Evolutionary conservation across 2,329 filamentous ascomycete genomes (phyloP), one percentile per base, ranked within the genome.

Genomic region (Fusarium coffeatum): DNA sequence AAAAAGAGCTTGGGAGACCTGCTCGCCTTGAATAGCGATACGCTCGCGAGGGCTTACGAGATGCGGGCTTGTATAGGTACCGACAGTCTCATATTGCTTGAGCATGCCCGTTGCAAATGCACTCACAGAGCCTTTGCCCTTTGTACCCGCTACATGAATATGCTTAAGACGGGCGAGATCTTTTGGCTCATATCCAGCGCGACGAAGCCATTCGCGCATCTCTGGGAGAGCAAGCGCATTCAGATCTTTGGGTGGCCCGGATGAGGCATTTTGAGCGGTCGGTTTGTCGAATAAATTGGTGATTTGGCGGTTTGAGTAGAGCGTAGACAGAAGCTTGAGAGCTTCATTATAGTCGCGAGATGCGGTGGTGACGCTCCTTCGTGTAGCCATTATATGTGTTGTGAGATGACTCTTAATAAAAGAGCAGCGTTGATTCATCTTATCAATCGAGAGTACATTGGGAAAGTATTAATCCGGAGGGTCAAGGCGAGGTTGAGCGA

Each of bases 111-210:
- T 93, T 22, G 93, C 87, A 78, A 94, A 95, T 12, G 94, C 92
- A 70, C 92, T 93, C 1, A 93, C 94, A 4, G 93, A 96, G 42
- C 94, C 94, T 79, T 98, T 98, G 64, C 95, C 95, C 79, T 98
- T 98, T 7, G 94, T 98, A 15, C 95, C 95, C 2, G 95, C 93
- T 47, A 98, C 89, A 78, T 98, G 95, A 65, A 98, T 89, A 71
- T 85, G 86, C 18, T 80, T 80, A 54, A 87, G 79, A 6, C 75
- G 70, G 15, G 79, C 73, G 27, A 88, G 81, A 69, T 84, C 82
- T 1, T 73, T 56, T 3, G 79, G 78, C 80, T 90, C 82, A 80
- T 97, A 93, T 50, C 93, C 93, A 57, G 93, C 89, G 66, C 91
- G 91, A 47, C 81, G 83, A 69, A 93, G 89, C 92, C 92, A 97